These are phyloP conservation scores for Leishmania arabica DNA, from an alignment of 208 protist genomes.

Conservation along the genomic window DNA sequence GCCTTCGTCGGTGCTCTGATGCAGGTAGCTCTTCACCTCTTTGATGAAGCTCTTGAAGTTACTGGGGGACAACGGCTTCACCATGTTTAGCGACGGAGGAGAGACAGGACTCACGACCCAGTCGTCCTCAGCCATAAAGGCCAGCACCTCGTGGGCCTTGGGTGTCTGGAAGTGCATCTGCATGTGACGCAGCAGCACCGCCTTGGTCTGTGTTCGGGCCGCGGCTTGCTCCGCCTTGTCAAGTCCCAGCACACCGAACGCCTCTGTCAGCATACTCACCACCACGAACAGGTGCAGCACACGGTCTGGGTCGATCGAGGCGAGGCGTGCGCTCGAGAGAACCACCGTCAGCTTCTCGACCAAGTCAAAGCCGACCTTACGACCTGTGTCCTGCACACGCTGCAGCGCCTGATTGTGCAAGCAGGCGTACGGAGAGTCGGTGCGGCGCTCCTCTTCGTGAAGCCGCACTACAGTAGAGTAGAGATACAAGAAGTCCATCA, in stretches of 20 bases:
- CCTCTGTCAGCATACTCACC: conserved; percentile 75
- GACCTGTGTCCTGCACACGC: conserved; percentile 50
- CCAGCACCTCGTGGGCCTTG: conserved; percentile 60
- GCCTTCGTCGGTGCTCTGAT: conserved; percentile 32
- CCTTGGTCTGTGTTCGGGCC: conserved; percentile 52
- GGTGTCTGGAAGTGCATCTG: conserved; percentile 49
- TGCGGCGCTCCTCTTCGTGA: conserved; percentile 57
- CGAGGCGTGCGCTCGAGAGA: conserved; percentile 44
- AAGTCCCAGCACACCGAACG: conserved; percentile 47
- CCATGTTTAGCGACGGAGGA: conserved; percentile 58
- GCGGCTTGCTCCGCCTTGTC: conserved; percentile 44
- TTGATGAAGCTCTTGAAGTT: conserved; percentile 50
- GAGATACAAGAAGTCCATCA: conserved; percentile 82
- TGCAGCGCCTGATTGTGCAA: conserved; percentile 52
- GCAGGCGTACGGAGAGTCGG: conserved; percentile 30
- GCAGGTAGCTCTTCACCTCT: conserved; percentile 68
- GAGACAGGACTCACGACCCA: conserved; percentile 57
- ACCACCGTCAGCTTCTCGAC: conserved; percentile 71
- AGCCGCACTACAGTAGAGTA: conserved; percentile 59
- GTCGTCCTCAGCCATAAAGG: conserved; percentile 71
- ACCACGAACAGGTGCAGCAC: conserved; percentile 84
- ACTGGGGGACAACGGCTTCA: conserved; percentile 54
- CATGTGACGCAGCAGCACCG: conserved; percentile 57
- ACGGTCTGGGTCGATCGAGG: conserved; percentile 57
- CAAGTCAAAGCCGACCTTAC: conserved; percentile 65